These are phyloP conservation scores for Bruguiera parviflora DNA, from an alignment of 345 rosid species.

Conservation along the genomic window DNA sequence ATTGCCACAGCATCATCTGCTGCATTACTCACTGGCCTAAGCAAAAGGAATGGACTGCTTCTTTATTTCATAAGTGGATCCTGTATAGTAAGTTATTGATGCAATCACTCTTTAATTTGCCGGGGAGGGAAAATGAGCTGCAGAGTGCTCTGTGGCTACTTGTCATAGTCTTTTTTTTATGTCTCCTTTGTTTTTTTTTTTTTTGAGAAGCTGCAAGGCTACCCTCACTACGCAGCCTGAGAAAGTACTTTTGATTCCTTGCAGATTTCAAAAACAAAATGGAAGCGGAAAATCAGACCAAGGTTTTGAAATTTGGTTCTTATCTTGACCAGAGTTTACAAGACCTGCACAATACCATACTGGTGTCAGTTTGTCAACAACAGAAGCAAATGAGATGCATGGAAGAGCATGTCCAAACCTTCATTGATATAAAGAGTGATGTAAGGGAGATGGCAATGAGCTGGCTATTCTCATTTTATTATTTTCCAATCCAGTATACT, in stretches of 20 bases:
- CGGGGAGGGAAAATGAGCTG: too few relatives aligned
- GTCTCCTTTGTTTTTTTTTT: too few relatives aligned
- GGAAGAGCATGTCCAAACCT: conserved; percentile 66
- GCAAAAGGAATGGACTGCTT: too few relatives aligned
- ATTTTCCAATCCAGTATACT: not conserved
- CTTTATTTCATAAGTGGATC: too few relatives aligned
- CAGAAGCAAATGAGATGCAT: conserved; percentile 72
- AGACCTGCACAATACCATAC: conserved; percentile 58
- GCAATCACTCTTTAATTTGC: too few relatives aligned
- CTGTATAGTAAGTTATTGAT: too few relatives aligned
- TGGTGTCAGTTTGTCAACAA: conserved; percentile 81
- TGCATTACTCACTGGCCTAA: too few relatives aligned
- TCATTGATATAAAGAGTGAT: conserved; percentile 72
- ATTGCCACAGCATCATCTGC: not conserved
- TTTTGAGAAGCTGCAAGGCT: too few relatives aligned
- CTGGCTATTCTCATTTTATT: not conserved
- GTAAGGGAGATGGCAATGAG: conserved; percentile 61
- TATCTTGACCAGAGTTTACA: conserved; percentile 74
- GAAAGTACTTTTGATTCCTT: conserved; percentile 3
- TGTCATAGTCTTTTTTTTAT: too few relatives aligned
- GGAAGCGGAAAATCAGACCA: conserved; percentile 68
- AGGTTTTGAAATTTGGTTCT: conserved; percentile 76
- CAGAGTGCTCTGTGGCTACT: too few relatives aligned
- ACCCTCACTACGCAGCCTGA: not conserved
- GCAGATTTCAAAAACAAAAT: conserved; percentile 69